Base-by-base conservation (phyloP, 306 rosid genomes). In the Citrullus amarus region DNA sequence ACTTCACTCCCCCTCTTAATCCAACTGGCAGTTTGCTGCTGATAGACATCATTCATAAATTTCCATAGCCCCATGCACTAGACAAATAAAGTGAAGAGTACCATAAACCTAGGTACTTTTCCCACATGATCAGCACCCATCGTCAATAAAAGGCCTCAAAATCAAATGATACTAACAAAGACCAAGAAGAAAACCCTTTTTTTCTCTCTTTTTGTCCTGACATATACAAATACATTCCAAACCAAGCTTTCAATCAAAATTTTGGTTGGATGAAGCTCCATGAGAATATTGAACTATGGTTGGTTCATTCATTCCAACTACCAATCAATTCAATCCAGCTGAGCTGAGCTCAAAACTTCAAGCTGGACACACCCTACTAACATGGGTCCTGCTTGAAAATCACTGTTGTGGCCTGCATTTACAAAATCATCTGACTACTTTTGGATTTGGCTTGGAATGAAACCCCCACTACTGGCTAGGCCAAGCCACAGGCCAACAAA, bases 341-440 rank as follows among this genome's bases (percentile, higher is more conserved):
- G 9, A 57, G 79, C 12, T 54, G 15, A 57, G 78, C 17, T 51
- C 48, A 54, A 51, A 60, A 46, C n/a, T n/a, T 44, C 55, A 69
- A 34, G 54, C 43, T 34, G 81, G 54, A 56, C n/a, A 75, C 9
- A 16, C 58, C 66, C 58, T 15, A 46, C 39, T 5, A 30, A 10
- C 30, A 6, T 20, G 76, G 77, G 67, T 13, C 32, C 59, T 62
- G 32, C 73, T 5, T 46, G 60, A 44, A 79, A 46, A 32, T n/a
- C 30, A 58, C 58, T n/a, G 74, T 71, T 22, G 82, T 81, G 84
- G 80, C 51, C 5, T 8, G 54, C 30, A 81, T 57, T 59, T 60
- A 76, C 18, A 28, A 77, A 79, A 32, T 4, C 54, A 38, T 36
- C 16, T 53, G 72, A 82, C 62, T 9, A 20, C 54, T 46, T 48